Conservation (phyloP, 2,329 filamentous ascomycete species). For the Cercospora citrullina region DNA sequence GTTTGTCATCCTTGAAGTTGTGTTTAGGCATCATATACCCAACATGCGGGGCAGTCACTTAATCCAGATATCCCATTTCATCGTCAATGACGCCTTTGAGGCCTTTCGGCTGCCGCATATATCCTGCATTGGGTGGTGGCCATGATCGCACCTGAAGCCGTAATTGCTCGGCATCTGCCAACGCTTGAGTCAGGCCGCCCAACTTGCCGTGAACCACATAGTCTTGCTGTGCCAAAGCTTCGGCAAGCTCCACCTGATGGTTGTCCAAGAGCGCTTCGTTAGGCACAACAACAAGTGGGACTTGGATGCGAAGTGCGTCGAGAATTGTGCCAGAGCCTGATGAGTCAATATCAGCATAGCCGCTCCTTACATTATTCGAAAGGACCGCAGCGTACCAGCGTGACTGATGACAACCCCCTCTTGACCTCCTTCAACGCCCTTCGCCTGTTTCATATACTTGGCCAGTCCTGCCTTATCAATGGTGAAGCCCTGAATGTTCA, state of each 20-base stretch:
- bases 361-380: background rate
- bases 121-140: conserved; percentile 52
- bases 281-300: conserved; percentile 84
- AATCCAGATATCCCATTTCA: conserved; percentile 59
- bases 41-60: background rate
- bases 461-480: conserved; percentile 64
- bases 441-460: conserved; percentile 58
- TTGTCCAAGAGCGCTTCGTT: conserved; percentile 82
- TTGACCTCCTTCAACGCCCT: conserved; percentile 41
- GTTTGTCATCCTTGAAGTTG: background rate
- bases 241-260: conserved; percentile 85
- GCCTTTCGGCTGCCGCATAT: conserved; percentile 43
- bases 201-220: conserved; percentile 74
- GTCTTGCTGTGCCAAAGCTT: conserved; percentile 69
- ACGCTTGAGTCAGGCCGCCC: conserved; percentile 53
- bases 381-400: conserved; percentile 62
- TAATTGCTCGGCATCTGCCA: conserved; percentile 52
- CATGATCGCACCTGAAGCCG: conserved; percentile 47
- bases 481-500: conserved; percentile 63
- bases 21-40: background rate
- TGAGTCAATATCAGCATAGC: background rate
- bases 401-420: conserved; percentile 83
- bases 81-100: conserved; percentile 57
- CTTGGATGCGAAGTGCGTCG: conserved; percentile 70
- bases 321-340: conserved; percentile 86